These are phyloP conservation scores for Biscogniauxia sp. DNA, from an alignment of 2,329 filamentous ascomycete species.

Conservation along the genomic window DNA sequence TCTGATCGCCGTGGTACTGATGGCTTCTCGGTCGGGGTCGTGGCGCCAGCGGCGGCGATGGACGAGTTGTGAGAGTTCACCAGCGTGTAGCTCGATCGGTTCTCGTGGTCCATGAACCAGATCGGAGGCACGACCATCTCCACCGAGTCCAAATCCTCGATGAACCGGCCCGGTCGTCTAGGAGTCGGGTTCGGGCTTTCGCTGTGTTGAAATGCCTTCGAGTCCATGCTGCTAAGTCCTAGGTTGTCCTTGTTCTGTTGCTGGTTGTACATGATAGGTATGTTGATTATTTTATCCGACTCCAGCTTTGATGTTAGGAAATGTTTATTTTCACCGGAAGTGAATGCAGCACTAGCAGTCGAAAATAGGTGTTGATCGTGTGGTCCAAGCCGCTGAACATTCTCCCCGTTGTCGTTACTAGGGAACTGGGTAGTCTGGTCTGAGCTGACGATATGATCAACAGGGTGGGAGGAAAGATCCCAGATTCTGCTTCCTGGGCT, in stretches of 20 bases:
- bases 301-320: not conserved
- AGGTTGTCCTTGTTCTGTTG: not conserved
- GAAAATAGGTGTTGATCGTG: too few relatives aligned
- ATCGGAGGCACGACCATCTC: not conserved
- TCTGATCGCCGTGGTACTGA: not conserved
- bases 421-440: too few relatives aligned
- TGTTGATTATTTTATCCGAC: not conserved
- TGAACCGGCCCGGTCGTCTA: not conserved
- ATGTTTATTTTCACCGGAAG: not conserved
- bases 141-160: not conserved
- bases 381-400: too few relatives aligned
- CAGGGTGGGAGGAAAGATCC: too few relatives aligned
- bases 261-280: not conserved
- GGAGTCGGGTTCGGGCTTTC: not conserved
- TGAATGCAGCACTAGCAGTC: not conserved
- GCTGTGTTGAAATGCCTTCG: not conserved
- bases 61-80: not conserved
- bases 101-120: not conserved
- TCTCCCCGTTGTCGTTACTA: too few relatives aligned
- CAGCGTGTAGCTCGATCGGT: not conserved
- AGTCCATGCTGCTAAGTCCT: not conserved
- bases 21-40: not conserved
- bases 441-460: too few relatives aligned
- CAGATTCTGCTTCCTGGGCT: too few relatives aligned
- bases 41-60: not conserved